Evolutionary conservation across 2,329 filamentous ascomycete species (phyloP).

Genomic region (Phaeosphaeria sp.): DNA sequence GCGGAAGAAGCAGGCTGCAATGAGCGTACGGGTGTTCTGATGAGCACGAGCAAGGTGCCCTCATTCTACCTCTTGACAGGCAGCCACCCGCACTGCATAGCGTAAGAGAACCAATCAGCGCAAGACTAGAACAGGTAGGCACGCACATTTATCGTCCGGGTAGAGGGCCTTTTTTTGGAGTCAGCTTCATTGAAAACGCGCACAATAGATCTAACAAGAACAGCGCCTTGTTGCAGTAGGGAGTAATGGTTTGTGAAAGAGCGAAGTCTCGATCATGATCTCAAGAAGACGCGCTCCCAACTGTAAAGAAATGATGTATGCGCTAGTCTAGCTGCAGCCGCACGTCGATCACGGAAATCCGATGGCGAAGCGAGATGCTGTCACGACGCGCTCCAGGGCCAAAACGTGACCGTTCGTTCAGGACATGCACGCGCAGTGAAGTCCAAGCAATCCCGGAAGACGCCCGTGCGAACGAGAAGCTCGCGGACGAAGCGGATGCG

Average conservation of each 20-base stretch:
- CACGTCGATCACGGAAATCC: constrained; percentile 42
- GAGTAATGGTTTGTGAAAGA: not conserved
- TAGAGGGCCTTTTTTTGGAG: not conserved
- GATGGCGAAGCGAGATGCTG: constrained; percentile 31
- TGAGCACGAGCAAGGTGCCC: not conserved
- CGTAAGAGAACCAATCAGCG: not conserved
- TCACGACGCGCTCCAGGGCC: constrained; percentile 27
- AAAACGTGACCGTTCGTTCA: constrained; percentile 28
- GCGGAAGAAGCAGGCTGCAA: not conserved
- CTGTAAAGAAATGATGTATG: constrained; percentile 10
- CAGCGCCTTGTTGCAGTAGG: not conserved
- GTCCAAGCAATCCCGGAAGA: not conserved
- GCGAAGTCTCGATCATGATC: not conserved
- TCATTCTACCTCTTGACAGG: not conserved
- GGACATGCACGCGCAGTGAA: constrained; percentile 17
- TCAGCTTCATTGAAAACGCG: not conserved
- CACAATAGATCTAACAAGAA: not conserved
- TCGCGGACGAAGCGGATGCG: constrained; percentile 1
- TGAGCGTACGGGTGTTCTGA: not conserved
- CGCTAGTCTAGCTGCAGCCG: constrained; percentile 35
- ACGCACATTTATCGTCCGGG: not conserved
- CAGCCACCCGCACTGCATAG: not conserved
- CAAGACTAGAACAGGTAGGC: not conserved
- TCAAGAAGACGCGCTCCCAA: not conserved
- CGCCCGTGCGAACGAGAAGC: not conserved